Base-by-base conservation (phyloP, 1,139 yeast species). In the Yamadazyma mexicana region DNA sequence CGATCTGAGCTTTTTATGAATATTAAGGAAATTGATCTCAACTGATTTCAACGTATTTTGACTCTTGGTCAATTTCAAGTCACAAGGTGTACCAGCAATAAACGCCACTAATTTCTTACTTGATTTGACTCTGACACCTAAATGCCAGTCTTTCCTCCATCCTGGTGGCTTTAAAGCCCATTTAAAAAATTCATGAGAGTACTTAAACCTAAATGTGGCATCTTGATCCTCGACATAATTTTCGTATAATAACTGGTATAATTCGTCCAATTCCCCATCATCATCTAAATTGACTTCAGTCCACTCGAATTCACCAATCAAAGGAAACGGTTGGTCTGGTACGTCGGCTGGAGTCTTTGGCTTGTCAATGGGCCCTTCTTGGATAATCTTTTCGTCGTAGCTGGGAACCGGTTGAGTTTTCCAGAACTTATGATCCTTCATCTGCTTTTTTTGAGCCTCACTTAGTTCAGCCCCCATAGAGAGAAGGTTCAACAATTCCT, bases 141-240 rank as follows among this genome's bases (percentile, higher is more conserved):
- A 85, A 55, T 86, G 87, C 96, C 97, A 91, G 11, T 89, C 94
- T 43, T 74, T 70, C 38, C 73, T 72, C 87, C 94, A 92, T 11
- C 98, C 98, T 0, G 98, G 98, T 7, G 96, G 88, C 52, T 86
- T 84, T 52, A 92, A 69, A 1, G 96, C 96, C 98, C 98, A 92
- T 53, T 82, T 77, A 58, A 94, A 78, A 55, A 92, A 92, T 35
- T 81, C 83, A 31, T 81, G 81, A 1, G 92, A 77, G 64, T 92
- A 92, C 53, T 87, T 87, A 71, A 92, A 92, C 54, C 99, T 75
- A 67, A 94, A 89, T 1, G 89, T 79, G 25, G 95, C 92, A 56
- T 89, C 97, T 40, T 81, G 81, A 60, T 92, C 98, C 61, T 92
- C 99, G 23, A 94, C 96, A 56, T 92, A 92, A 63, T 92, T 87